Conservation (phyloP, 2,329 filamentous ascomycete genomes). For the Ambrosiella xylebori region DNA sequence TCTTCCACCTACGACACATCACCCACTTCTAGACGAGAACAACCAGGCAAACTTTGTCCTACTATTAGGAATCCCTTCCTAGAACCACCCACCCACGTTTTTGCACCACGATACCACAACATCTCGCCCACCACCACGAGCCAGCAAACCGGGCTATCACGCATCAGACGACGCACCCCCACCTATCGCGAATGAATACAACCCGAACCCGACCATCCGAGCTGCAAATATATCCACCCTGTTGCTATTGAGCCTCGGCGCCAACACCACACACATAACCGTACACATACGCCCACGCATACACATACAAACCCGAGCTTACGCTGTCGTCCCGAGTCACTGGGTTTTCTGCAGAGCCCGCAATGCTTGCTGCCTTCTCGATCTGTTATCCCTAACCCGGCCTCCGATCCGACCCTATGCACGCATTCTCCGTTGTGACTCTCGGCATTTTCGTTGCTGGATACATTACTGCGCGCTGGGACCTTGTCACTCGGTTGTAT, state of each 20-base stretch:
- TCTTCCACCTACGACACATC: neutral
- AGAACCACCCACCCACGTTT: neutral
- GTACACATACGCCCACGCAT: too few relatives aligned
- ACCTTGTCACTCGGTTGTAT: constrained; percentile 90
- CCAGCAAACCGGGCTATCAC: neutral
- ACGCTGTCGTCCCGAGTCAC: neutral
- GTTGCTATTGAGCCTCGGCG: too few relatives aligned
- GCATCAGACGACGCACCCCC: neutral
- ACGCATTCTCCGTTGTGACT: constrained; percentile 91
- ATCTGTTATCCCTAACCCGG: constrained; percentile 7
- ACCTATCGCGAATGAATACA: neutral
- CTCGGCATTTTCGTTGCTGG: constrained; percentile 98
- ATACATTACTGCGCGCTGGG: constrained; percentile 98
- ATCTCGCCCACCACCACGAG: neutral
- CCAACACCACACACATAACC: too few relatives aligned
- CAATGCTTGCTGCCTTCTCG: constrained; percentile 4
- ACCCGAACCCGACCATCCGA: too few relatives aligned
- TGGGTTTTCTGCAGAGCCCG: neutral
- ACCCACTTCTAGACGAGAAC: neutral
- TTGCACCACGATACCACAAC: neutral
- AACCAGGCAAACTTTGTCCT: neutral
- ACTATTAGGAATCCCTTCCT: neutral
- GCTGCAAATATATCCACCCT: too few relatives aligned
- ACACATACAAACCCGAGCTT: neutral
- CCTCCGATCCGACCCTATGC: constrained; percentile 48